Base-by-base conservation (phyloP, 2,329 filamentous ascomycete genomes). In the Penicillium sp. region DNA sequence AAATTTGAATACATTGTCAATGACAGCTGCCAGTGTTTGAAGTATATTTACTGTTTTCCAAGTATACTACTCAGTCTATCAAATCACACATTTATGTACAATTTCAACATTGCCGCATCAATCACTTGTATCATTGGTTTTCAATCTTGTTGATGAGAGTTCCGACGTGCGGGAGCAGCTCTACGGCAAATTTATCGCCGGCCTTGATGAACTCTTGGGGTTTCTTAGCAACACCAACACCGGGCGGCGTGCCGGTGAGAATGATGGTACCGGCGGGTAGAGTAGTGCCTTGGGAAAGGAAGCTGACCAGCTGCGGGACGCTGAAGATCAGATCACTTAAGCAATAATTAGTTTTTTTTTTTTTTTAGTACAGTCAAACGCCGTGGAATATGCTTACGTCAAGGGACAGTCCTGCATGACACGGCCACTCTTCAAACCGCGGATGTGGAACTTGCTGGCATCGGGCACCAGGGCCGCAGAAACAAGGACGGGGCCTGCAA, bases 311-410 rank as follows among this genome's bases (percentile, higher is more conserved):
- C 51, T 76, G 67, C 1, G 76, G 71, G 10, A 84, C 74, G 20
- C 66, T 74, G 62, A 82, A 83, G 50, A 83, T 81, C 22, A 83
- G 67, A 33, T 83, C 79, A 27, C 78, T 81, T 54, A 48, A 16
- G 8, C 9, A 10, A n/a, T 36, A 1, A 30, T 63, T 53, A 64
- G 55, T 27, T 13, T 14, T 5, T 11, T 63, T 53, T 63, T 54
- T 27, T 13, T 14, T 5, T 11, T 14, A 11, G 30, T 25, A 8
- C 13, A 14, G 9, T 8, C n/a, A 0, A 14, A 28, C 10, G 25
- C 24, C 7, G 28, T 31, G 11, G 13, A 8, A n/a, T 3, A 31
- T 14, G 41, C 66, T 20, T 68, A 77, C 73, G 74, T 72, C 36
- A 73, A 57, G 16, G 67, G 66, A 54, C 72, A 74, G 50, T 77